phyloP scores from a whole-genome alignment of 179 eudicot species.

The Vitellaria paradoxa region DNA sequence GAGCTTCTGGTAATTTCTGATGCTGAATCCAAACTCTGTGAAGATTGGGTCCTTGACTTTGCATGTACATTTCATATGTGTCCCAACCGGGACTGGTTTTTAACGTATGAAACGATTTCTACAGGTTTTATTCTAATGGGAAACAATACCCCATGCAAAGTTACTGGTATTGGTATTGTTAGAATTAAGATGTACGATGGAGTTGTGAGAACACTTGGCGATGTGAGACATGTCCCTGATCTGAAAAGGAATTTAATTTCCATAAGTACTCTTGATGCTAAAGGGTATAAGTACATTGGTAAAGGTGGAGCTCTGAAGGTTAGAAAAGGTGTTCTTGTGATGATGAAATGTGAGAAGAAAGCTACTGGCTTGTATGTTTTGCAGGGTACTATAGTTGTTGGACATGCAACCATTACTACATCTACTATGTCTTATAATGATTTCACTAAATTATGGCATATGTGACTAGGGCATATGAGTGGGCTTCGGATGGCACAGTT shows the following conservation, averaged over 20 bases:
- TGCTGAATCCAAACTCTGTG: too few relatives aligned
- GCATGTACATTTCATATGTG: too few relatives aligned
- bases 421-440: too few relatives aligned
- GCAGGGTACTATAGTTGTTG: background rate
- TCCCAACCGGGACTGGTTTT: too few relatives aligned
- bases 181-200: too few relatives aligned
- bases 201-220: too few relatives aligned
- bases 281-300: background rate
- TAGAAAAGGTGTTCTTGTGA: background rate
- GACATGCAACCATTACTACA: background rate
- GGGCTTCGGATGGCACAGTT: background rate
- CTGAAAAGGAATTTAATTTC: background rate
- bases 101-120: too few relatives aligned
- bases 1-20: too few relatives aligned
- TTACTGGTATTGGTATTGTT: too few relatives aligned
- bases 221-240: slow-evolving; percentile 3
- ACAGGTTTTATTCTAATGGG: too few relatives aligned
- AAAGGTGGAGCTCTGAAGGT: background rate
- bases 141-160: too few relatives aligned
- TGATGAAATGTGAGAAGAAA: background rate
- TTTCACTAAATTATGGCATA: background rate
- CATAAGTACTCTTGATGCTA: background rate
- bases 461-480: background rate
- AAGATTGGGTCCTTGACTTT: too few relatives aligned
- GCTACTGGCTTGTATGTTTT: background rate